A percentile compares a stretch with the other conserved stretches of the same genome.
Conservation (phyloP, 768 basidiomycete species). For the Leucocoprinus sp. region DNA sequence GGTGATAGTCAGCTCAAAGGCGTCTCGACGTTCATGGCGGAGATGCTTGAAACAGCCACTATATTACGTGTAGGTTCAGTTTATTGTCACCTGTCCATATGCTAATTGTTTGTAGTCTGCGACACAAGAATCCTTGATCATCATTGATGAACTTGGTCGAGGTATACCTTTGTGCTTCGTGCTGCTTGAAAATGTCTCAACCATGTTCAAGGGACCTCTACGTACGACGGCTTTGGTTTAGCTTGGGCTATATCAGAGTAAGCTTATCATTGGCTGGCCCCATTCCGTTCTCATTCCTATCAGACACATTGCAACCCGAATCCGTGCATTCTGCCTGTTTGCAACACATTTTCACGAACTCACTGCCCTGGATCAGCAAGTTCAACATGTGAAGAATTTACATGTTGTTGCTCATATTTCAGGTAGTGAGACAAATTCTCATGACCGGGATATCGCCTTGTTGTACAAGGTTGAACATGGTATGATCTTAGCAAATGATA, state of each 20-base stretch:
- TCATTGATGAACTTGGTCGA: constrained; percentile 95
- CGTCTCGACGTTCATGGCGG: constrained; percentile 98
- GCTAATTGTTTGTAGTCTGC: constrained; percentile 54
- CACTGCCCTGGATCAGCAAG: constrained; percentile 82
- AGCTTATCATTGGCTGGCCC: background rate
- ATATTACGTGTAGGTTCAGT: constrained; percentile 65
- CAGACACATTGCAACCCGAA: constrained; percentile 89
- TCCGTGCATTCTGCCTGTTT: constrained; percentile 91
- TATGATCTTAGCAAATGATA: constrained; percentile 22
- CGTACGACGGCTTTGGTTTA: constrained; percentile 94
- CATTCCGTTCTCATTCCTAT: background rate
- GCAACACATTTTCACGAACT: constrained; percentile 98
- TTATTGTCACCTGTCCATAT: background rate
- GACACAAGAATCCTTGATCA: constrained; percentile 85
- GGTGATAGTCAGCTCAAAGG: constrained; percentile 98
- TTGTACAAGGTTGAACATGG: constrained; percentile 93
- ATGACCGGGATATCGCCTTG: constrained; percentile 73
- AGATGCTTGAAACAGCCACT: constrained; percentile 97
- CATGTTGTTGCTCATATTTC: constrained; percentile 96
- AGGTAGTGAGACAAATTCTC: constrained; percentile 59
- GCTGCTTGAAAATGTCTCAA: background rate
- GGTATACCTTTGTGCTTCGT: constrained; percentile 30
- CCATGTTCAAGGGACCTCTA: constrained; percentile 66
- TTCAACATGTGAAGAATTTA: constrained; percentile 83
- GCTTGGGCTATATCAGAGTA: constrained; percentile 99